Conservation (phyloP, 805 yeast species). For the Phaffomyces antillensis region DNA sequence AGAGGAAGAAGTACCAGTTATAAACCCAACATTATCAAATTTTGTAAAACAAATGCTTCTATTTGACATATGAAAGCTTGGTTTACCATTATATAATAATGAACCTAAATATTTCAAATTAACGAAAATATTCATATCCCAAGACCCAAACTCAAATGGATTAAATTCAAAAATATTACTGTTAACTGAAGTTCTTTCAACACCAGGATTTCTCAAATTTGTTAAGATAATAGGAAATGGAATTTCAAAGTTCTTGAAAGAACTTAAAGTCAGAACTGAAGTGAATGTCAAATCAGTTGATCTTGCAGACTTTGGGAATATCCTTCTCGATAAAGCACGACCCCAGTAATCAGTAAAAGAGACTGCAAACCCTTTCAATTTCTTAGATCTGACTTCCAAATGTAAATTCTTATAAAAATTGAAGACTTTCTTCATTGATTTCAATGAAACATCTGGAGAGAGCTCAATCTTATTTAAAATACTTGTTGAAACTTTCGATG, state of each 20-base stretch:
- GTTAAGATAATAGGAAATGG: constrained; percentile 46
- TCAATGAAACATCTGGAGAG: constrained; percentile 19
- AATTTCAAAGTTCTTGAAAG: constrained; percentile 32
- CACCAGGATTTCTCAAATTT: constrained; percentile 31
- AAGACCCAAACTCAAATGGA: constrained; percentile 63
- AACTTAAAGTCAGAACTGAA: constrained; percentile 28
- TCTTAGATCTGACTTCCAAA: constrained; percentile 45
- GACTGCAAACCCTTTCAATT: constrained; percentile 43
- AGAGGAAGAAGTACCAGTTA: constrained; percentile 59
- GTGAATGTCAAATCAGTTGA: constrained; percentile 34
- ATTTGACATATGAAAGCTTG: constrained; percentile 23
- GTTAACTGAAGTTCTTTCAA: constrained; percentile 23
- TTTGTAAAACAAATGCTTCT: constrained; percentile 39
- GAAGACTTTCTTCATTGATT: constrained; percentile 28
- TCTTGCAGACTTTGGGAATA: constrained; percentile 32
- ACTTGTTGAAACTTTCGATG: constrained; percentile 8
- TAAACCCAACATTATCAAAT: constrained; percentile 52
- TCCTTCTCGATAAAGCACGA: constrained; percentile 43
- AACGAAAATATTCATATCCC: constrained; percentile 50
- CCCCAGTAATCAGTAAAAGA: constrained; percentile 70
- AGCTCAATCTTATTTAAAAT: constrained; percentile 18
- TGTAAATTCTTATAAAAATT: constrained; percentile 48
- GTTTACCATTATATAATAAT: constrained; percentile 34
- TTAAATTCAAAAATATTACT: constrained; percentile 52
- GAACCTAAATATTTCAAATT: constrained; percentile 50